Base-by-base conservation (phyloP, 108 stramenopile genomes). In the Conticribra weissflogii region DNA sequence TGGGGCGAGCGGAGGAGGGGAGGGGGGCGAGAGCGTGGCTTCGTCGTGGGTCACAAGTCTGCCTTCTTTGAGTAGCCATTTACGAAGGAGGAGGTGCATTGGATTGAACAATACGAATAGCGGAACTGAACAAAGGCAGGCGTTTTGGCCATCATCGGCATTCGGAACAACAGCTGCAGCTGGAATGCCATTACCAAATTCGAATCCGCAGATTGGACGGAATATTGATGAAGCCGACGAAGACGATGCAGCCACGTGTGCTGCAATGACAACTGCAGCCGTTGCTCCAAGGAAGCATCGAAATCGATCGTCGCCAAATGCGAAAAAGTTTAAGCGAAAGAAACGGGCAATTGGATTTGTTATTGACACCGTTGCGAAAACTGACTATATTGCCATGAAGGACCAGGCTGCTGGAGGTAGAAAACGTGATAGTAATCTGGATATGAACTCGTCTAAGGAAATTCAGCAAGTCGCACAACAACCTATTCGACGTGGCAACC, bases 251-350 rank as follows among this genome's bases (percentile, higher is more conserved):
- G 47, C 62, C 8, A 72, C 61, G 28, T 72, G 61, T 56, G 36
- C 71, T 5, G 71, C 61, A 62, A 72, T 72, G 62, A 72, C 71
- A 0, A 72, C 71, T 3, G 71, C 71, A 3, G 71, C 71, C 0
- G 54, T 72, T 9, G 71, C 71, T 5, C 71, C 71, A 47, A 48
- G 71, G 34, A 12, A 53, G 17, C 44, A 29, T 25, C 32, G 27
- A 23, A 58, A 25, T 49, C 22, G 12, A 16, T 23, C 54, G 2
- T 65, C 64, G 32, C 32, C 50, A 2, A 23, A 17, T 1, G 17
- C 21, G 17, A 1, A 31, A 2, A 53, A 32, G 33, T 32, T 24
- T 19, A 31, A 65, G 30, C 50, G 34, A 28, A 52, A 65, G 41
- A 32, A 28, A 56, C 54, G 66, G 16, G 51, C 63, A 18, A 53